Conservation (phyloP, 257 asterid species). For the Solanum sitiens region DNA sequence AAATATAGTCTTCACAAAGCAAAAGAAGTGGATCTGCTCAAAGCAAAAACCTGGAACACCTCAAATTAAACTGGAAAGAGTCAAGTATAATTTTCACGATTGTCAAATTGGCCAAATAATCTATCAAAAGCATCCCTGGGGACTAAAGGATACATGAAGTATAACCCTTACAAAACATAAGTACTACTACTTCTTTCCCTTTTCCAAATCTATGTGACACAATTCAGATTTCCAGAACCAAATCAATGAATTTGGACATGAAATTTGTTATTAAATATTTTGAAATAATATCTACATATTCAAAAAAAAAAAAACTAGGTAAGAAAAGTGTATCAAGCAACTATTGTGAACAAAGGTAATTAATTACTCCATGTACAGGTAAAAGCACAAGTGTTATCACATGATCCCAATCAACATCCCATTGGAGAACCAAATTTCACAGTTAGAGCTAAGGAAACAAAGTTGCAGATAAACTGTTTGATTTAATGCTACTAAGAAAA, state of each 20-base stretch:
- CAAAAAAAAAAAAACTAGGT: background rate
- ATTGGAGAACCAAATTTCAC: background rate
- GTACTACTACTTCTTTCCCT: background rate
- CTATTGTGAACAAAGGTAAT: background rate
- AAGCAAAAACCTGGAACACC: background rate
- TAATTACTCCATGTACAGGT: background rate
- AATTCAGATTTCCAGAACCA: background rate
- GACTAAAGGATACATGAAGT: background rate
- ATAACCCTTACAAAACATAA: background rate
- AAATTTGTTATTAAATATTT: too few relatives aligned
- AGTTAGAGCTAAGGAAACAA: background rate
- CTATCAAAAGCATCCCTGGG: background rate
- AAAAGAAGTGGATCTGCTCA: background rate
- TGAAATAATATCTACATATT: too few relatives aligned
- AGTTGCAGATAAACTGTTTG: background rate
- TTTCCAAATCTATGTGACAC: background rate
- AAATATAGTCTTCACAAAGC: background rate
- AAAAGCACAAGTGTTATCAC: background rate
- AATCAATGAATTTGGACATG: background rate
- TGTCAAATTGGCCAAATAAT: background rate
- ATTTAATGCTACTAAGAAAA: background rate
- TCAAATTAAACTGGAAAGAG: background rate
- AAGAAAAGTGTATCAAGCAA: background rate
- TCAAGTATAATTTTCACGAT: background rate
- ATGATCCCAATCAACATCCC: background rate